These are phyloP conservation scores for Aspergillus ibericus DNA, from an alignment of 2,329 filamentous ascomycete genomes.

Conservation along the genomic window DNA sequence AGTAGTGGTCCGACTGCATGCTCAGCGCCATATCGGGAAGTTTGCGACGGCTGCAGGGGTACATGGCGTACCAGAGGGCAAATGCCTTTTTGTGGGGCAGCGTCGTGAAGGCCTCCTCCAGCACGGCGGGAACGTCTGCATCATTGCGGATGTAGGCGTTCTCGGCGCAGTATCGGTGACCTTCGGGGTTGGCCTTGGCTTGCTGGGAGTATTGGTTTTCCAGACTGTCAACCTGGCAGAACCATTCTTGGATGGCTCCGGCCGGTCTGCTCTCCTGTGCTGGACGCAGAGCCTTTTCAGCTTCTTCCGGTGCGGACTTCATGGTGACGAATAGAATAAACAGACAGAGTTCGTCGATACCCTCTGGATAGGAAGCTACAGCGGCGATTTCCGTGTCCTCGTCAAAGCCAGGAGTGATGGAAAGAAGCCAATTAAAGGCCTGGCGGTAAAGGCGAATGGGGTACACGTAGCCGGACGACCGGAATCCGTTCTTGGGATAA, in stretches of 20 bases:
- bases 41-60: slow-evolving; percentile 45
- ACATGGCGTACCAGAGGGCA: slow-evolving; percentile 55
- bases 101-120: slow-evolving; percentile 51
- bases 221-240: slow-evolving; percentile 35
- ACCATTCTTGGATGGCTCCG: slow-evolving; percentile 38
- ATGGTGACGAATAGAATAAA: slow-evolving; percentile 21
- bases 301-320: slow-evolving; percentile 14
- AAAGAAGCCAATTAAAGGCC: slow-evolving; percentile 51
- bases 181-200: slow-evolving; percentile 48
- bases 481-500: slow-evolving; percentile 25
- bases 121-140: slow-evolving; percentile 45
- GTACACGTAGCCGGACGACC: slow-evolving; percentile 48
- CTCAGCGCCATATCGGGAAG: slow-evolving; percentile 56
- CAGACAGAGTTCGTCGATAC: slow-evolving; percentile 29
- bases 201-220: slow-evolving; percentile 44
- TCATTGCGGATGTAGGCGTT: slow-evolving; percentile 54
- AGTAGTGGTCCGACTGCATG: slow-evolving; percentile 59
- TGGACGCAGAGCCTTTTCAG: slow-evolving; percentile 14
- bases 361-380: slow-evolving; percentile 34
- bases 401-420: slow-evolving; percentile 14
- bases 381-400: slow-evolving; percentile 28
- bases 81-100: slow-evolving; percentile 50
- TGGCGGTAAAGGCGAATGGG: slow-evolving; percentile 47
- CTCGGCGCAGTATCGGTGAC: slow-evolving; percentile 52
- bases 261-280: slow-evolving; percentile 37